Evolutionary conservation across 768 basidiomycete species (phyloP), one percentile per base, ranked within the genome.

Genomic region (Rhodotorula toruloides): DNA sequence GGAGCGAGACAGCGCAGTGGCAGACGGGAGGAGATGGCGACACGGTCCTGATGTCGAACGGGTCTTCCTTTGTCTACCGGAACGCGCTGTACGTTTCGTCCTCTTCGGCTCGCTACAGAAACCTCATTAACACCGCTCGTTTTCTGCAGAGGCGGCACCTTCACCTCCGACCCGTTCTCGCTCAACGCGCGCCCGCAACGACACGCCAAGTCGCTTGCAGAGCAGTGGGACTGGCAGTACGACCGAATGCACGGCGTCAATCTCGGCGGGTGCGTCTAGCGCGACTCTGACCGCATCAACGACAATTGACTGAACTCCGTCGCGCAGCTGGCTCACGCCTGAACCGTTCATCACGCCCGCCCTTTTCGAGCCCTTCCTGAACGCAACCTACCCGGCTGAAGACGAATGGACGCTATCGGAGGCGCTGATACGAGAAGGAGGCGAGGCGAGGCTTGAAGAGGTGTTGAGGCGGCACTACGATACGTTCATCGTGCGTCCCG

Each of bases 391-490:
- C 3, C 78, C 82, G 13, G 76, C 84, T 39, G 82, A 90, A n/a
- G 93, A 83, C 76, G 84, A 94, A 78, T 93, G 87, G 87, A 88
- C 87, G 2, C 81, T 94, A 55, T 85, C 85, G 65, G 71, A 82
- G 34, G 87, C 90, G 84, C 80, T 84, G 39, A 44, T 42, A 19
- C 2, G 29, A 25, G 29, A 31, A 3, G 63, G 56, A 2, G 56
- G 56, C 1, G 81, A 82, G 13, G 87, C 89, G 71, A 83, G 85
- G 16, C 82, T 87, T 46, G 80, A 79, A 54, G 86, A 55, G 77
- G 89, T 49, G 77, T 79, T 99, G 62, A 89, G 90, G 76, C 79
- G 85, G 43, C 96, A 99, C 76, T 99, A 98, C 77, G 81, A 86
- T 70, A 92, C 92, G 1, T 98, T 98, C 78, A 91, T 98, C 73